Evolutionary conservation across 163 green algal genomes (phyloP), one percentile per base, ranked within the genome.

Genomic region (Coccomyxa subellipsoidea): DNA sequence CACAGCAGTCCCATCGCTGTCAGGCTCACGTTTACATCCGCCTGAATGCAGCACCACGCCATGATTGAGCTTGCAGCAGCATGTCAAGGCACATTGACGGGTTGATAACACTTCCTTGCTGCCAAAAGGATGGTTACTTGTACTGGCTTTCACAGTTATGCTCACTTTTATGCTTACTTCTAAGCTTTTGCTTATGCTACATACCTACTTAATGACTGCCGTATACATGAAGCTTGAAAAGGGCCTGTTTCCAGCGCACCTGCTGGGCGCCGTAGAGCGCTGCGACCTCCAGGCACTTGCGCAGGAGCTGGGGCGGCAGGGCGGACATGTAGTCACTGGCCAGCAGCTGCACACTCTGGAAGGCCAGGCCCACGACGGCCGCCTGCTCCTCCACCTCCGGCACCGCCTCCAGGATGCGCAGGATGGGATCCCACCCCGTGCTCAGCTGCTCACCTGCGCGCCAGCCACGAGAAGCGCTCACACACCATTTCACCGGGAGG

Each of bases 1-100:
- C 94, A 98, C 3, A 98, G 90, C 79, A 97, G 86, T 76, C 90
- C 93, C 81, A 98, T 92, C 40, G 95, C 89, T 32, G 94, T 95
- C 9, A 98, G 90, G 66, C 84, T 93, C 29, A 98, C 93, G 79
- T 98, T 98, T 27, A 98, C 75, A 47, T 96, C 91, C 2, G 85
- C 82, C 72, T 92, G 89, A 80, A 93, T 84, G n/a, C n/a, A n/a
- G n/a, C n/a, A n/a, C n/a, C n/a, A n/a, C n/a, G n/a, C n/a, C n/a
- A n/a, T n/a, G n/a, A n/a, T n/a, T n/a, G n/a, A n/a, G n/a, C n/a
- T n/a, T n/a, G n/a, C n/a, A n/a, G n/a, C n/a, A n/a, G n/a, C n/a
- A n/a, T n/a, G n/a, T n/a, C n/a, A n/a, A n/a, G n/a, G n/a, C n/a
- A n/a, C n/a, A n/a, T n/a, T n/a, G n/a, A n/a, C n/a, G n/a, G n/a